Conservation (phyloP, 2,329 filamentous ascomycete species). For the Scedosporium dehoogii region DNA sequence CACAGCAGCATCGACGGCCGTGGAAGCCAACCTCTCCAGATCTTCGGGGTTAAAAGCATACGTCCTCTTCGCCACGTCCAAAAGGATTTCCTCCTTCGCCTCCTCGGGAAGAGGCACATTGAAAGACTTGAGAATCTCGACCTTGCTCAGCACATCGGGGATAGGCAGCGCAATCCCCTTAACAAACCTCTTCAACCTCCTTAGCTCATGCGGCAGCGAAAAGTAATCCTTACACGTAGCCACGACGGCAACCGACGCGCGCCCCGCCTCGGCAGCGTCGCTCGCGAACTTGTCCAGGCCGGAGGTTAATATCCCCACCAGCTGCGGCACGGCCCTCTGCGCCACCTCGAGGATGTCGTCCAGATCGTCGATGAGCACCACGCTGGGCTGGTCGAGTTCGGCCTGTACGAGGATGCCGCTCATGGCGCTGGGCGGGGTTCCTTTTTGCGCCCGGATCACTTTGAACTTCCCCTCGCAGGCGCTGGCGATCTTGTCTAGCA, state of each 20-base stretch:
- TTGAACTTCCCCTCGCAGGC: slow-evolving; percentile 55
- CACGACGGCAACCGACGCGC: slow-evolving; percentile 58
- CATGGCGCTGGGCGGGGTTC: slow-evolving; percentile 49
- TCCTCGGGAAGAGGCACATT: slow-evolving; percentile 34
- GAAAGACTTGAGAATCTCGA: slow-evolving; percentile 62
- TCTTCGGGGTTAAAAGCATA: slow-evolving; percentile 83
- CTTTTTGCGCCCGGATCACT: slow-evolving; percentile 49
- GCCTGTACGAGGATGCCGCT: slow-evolving; percentile 63
- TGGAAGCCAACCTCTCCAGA: slow-evolving; percentile 50
- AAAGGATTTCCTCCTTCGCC: slow-evolving; percentile 41
- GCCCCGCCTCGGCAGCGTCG: slow-evolving; percentile 24
- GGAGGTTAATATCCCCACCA: slow-evolving; percentile 37
- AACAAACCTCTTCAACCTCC: slow-evolving; percentile 54
- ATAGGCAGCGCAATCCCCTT: slow-evolving; percentile 65
- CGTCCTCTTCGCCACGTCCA: slow-evolving; percentile 59
- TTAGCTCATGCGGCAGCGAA: slow-evolving; percentile 59
- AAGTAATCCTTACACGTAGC: slow-evolving; percentile 63
- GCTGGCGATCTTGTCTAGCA: slow-evolving; percentile 58
- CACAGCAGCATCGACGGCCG: slow-evolving; percentile 19
- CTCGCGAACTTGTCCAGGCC: slow-evolving; percentile 45
- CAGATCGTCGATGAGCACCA: slow-evolving; percentile 71
- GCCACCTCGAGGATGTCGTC: slow-evolving; percentile 56
- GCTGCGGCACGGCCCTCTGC: slow-evolving; percentile 34
- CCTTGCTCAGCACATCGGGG: slow-evolving; percentile 60
- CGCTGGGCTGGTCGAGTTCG: slow-evolving; percentile 57